A percentile compares a stretch with the other conserved stretches of the same genome.
phyloP scores from a whole-genome alignment of 306 rosid species.

The Comarum palustre region DNA sequence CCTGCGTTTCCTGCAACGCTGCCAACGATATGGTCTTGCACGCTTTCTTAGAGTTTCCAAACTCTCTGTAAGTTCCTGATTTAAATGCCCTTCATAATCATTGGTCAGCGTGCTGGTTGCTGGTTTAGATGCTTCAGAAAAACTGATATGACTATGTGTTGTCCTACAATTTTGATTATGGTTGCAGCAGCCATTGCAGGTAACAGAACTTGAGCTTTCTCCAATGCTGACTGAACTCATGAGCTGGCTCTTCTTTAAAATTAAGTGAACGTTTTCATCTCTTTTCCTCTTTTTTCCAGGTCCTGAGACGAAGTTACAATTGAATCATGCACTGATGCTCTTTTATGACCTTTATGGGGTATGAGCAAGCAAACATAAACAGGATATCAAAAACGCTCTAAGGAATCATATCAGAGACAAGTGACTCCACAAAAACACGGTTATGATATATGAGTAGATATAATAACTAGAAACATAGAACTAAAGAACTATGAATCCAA shows the following conservation, averaged over 20 bases:
- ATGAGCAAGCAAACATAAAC: constrained; percentile 12
- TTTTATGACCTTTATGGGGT: not conserved
- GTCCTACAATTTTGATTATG: constrained; percentile 24
- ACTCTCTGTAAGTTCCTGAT: constrained; percentile 26
- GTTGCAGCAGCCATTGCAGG: constrained; percentile 29
- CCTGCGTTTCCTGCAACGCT: constrained; percentile 50
- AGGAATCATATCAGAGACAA: not conserved
- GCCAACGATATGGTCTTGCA: constrained; percentile 71
- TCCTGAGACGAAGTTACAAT: constrained; percentile 42
- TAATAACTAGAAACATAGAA: not conserved
- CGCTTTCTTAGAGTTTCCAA: constrained; percentile 43
- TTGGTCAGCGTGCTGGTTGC: constrained; percentile 14
- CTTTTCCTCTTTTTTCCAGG: constrained; percentile 47
- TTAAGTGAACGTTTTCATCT: constrained; percentile 25
- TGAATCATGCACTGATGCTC: constrained; percentile 9
- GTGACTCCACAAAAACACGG: not conserved
- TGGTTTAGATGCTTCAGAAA: constrained; percentile 29
- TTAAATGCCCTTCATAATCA: constrained; percentile 21
- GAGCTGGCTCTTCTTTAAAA: constrained; percentile 30
- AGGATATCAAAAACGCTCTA: not conserved
- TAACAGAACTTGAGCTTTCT: constrained; percentile 22
- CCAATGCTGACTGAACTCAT: constrained; percentile 28
- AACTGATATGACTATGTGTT: constrained; percentile 19
- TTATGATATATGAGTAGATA: not conserved
- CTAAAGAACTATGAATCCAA: not conserved